These are phyloP conservation scores for Grifola frondosa DNA, from an alignment of 1,284 basidiomycete species.

Conservation along the genomic window DNA sequence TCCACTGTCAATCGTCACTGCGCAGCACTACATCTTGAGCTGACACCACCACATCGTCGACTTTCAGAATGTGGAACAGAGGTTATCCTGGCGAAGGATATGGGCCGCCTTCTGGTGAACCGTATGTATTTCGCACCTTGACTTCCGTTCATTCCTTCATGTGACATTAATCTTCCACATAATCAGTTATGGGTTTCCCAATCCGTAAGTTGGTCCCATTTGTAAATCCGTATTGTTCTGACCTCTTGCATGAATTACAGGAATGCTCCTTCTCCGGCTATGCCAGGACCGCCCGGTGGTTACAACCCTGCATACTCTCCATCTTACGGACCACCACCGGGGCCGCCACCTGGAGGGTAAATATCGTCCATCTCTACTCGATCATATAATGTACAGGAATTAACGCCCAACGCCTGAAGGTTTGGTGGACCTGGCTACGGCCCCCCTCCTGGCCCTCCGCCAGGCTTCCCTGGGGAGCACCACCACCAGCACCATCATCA, in stretches of 20 bases:
- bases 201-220: too few species aligned
- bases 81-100: constrained; percentile 29
- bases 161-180: neutral
- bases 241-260: too few species aligned
- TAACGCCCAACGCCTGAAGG: too few species aligned
- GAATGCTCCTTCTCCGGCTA: constrained; percentile 10
- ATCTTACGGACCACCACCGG: constrained; percentile 29
- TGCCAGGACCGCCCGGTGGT: constrained; percentile 12
- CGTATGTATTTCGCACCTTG: constrained; percentile 31
- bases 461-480: constrained; percentile 3
- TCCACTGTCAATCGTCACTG: too few species aligned
- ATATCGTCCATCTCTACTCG: neutral
- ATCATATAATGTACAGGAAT: neutral
- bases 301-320: constrained; percentile 24
- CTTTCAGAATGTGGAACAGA: constrained; percentile 15
- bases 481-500: constrained; percentile 15
- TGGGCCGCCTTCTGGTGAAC: constrained; percentile 36
- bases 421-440: too few species aligned
- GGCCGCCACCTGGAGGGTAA: constrained; percentile 18
- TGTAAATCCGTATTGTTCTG: too few species aligned
- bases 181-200: constrained; percentile 10
- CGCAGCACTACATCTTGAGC: too few species aligned
- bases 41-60: constrained; percentile 3
- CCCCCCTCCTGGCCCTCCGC: constrained; percentile 17
- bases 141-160: constrained; percentile 12